A percentile compares a stretch with the other conserved stretches of the same genome.
Evolutionary conservation across 1,284 basidiomycete genomes (phyloP).

Genomic region (Melampsora abietis-canadensis): DNA sequence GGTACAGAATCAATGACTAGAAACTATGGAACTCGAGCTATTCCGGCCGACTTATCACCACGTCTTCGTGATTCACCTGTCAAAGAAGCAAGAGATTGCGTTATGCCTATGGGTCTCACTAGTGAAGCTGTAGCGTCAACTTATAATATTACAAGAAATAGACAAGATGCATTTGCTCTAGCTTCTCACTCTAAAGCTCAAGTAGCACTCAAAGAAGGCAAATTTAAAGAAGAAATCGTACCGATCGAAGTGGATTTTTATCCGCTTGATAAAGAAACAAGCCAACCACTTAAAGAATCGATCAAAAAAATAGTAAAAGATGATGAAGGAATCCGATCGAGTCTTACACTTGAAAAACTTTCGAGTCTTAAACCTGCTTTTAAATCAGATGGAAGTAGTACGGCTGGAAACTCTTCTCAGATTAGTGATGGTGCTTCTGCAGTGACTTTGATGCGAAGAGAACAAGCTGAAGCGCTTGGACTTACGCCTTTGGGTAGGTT

Average conservation of each 20-base stretch:
- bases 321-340: constrained; percentile 49
- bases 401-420: constrained; percentile 52
- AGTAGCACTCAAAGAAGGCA: constrained; percentile 49
- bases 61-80: constrained; percentile 47
- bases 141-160: constrained; percentile 48
- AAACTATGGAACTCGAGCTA: constrained; percentile 51
- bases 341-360: constrained; percentile 45
- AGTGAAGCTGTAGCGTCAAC: constrained; percentile 50
- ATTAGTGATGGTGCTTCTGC: constrained; percentile 52
- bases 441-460: constrained; percentile 50
- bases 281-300: constrained; percentile 46
- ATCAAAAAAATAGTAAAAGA: constrained; percentile 47
- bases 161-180: constrained; percentile 51
- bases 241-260: constrained; percentile 46
- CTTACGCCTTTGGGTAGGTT: constrained; percentile 51
- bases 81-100: constrained; percentile 49
- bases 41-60: constrained; percentile 50
- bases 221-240: constrained; percentile 50
- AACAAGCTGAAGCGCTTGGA: constrained; percentile 50
- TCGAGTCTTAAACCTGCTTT: constrained; percentile 51
- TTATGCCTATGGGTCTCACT: constrained; percentile 52
- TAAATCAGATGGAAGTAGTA: constrained; percentile 48
- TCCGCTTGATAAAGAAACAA: constrained; percentile 48
- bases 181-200: constrained; percentile 48
- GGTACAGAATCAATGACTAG: constrained; percentile 53